phyloP scores from a whole-genome alignment of 2,329 filamentous ascomycete species.

The Talaromyces amestolkiae region DNA sequence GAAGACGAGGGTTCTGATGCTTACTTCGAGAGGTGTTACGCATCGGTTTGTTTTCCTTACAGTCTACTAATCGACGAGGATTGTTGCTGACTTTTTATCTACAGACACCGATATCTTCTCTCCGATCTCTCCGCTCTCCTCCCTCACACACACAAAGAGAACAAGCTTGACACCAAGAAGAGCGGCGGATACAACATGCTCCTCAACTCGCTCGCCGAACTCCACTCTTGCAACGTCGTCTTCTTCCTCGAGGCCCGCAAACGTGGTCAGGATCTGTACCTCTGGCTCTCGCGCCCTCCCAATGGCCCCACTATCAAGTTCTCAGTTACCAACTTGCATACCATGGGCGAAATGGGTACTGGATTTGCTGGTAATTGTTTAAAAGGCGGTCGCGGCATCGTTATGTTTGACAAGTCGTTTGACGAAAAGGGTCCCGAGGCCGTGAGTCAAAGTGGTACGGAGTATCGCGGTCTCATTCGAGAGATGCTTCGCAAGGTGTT shows the following conservation, averaged over 20 bases:
- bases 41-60: conserved; percentile 61
- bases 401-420: conserved; percentile 89
- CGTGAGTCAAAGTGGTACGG: conserved; percentile 54
- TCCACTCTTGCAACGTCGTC: conserved; percentile 93
- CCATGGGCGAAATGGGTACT: conserved; percentile 80
- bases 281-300: conserved; percentile 88
- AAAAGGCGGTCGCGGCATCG: conserved; percentile 84
- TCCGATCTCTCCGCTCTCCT: conserved; percentile 85
- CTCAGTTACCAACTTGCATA: conserved; percentile 66
- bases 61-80: not conserved
- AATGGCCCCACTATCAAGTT: conserved; percentile 71
- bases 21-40: conserved; percentile 90
- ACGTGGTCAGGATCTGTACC: conserved; percentile 59
- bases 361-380: conserved; percentile 84
- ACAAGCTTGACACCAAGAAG: conserved; percentile 92
- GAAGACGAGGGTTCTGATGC: conserved; percentile 70
- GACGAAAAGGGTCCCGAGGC: conserved; percentile 73
- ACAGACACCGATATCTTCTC: conserved; percentile 85
- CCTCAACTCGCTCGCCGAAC: conserved; percentile 71
- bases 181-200: conserved; percentile 60
- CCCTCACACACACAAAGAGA: conserved; percentile 89
- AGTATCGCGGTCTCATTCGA: conserved; percentile 59
- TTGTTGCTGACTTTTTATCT: not conserved
- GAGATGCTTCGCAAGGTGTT: conserved; percentile 89
- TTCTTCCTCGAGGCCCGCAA: conserved; percentile 96